Percentiles rank a stretch among this genome's conserved stretches.
These are phyloP conservation scores for Nigrospora osmanthi DNA, from an alignment of 2,329 filamentous ascomycete species.

Conservation along the genomic window DNA sequence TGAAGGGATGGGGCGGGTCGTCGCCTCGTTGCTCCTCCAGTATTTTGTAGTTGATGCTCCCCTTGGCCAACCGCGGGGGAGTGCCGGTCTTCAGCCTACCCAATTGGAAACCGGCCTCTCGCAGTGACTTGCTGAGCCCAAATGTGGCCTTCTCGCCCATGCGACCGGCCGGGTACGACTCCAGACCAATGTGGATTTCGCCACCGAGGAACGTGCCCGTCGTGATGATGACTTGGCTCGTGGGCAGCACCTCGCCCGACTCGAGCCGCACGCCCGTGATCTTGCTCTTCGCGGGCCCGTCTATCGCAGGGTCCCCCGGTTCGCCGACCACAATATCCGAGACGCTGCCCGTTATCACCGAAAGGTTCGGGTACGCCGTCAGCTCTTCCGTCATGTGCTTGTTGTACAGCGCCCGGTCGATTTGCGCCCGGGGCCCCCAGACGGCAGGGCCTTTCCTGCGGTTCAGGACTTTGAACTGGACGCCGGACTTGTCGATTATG, in stretches of 20 bases:
- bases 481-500: conserved; percentile 85
- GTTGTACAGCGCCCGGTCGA: conserved; percentile 84
- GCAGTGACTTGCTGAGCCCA: conserved; percentile 83
- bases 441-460: conserved; percentile 87
- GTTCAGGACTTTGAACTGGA: conserved; percentile 92
- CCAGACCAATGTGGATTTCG: conserved; percentile 90
- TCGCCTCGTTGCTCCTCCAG: conserved; percentile 75
- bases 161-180: conserved; percentile 77
- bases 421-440: conserved; percentile 94
- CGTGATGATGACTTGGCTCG: conserved; percentile 81
- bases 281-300: conserved; percentile 48
- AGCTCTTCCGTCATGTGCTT: conserved; percentile 87
- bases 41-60: conserved; percentile 69
- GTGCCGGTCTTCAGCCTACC: conserved; percentile 94
- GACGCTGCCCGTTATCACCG: conserved; percentile 77
- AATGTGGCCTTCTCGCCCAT: conserved; percentile 93
- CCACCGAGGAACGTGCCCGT: conserved; percentile 93
- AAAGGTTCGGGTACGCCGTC: conserved; percentile 66
- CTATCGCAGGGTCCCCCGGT: conserved; percentile 30
- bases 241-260: conserved; percentile 74
- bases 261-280: conserved; percentile 84
- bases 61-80: conserved; percentile 75
- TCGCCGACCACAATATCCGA: conserved; percentile 79
- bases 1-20: conserved; percentile 81
- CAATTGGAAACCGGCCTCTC: conserved; percentile 79